Evolutionary conservation across 768 basidiomycete species (phyloP), one percentile per base, ranked within the genome.

Genomic region (Gymnopilus dilepis): DNA sequence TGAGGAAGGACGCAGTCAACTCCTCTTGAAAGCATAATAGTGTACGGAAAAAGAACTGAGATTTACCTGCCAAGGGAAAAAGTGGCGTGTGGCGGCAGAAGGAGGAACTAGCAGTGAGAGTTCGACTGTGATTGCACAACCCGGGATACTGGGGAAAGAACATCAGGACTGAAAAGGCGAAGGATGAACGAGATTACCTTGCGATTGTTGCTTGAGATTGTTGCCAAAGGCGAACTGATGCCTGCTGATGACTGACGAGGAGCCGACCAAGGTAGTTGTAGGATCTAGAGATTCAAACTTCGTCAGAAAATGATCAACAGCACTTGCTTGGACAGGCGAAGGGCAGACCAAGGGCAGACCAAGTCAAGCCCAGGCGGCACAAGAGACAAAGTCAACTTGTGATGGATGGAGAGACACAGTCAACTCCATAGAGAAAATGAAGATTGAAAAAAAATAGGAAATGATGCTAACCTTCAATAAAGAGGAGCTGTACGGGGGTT

Each of bases 331-430:
- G 40, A 6, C 4, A n/a, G 17, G 40, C 17, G 3, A 21, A n/a
- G n/a, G n/a, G n/a, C n/a, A n/a, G n/a, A n/a, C n/a, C n/a, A n/a
- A 37, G 34, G 40, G 40, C 40, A 41, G 40, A 41, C 40, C 17
- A 41, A 41, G 40, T 41, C 40, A 41, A 41, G 40, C 40, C 40
- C 40, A n/a, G 8, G 2, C 17, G 19, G 15, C 40, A 41, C 47
- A 26, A 50, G 47, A 12, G 47, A 50, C 47, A 22, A 12, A 50
- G 47, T 50, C 47, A 50, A 31, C 47, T 50, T 26, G 47, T 26
- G 47, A n/a, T n/a, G 12, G 19, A 13, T 11, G 47, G 47, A 50
- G 47, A 26, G 47, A 50, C 47, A 31, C 15, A 50, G 47, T 50
- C 47, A 50, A 31, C 47, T 50, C 47, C 22, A 13, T 17, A 2